Conservation (phyloP, 192 early-diverging fungal genomes). For the Coemansia sp. region DNA sequence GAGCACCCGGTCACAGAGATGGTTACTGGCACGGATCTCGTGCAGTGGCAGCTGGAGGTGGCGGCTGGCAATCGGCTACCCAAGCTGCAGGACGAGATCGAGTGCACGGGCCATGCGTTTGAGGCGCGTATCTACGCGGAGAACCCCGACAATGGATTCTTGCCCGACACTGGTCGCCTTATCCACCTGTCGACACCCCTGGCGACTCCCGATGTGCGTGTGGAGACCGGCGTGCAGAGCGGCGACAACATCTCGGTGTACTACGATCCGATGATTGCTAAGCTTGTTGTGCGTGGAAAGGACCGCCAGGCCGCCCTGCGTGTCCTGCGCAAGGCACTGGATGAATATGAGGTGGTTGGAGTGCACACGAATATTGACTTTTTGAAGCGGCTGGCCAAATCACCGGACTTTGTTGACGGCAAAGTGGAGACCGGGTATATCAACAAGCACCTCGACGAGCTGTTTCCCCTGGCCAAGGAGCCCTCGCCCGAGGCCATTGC, state of each 20-base stretch:
- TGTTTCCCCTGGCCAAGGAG: slow-evolving; percentile 55
- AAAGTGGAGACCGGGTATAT: slow-evolving; percentile 85
- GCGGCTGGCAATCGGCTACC: slow-evolving; percentile 75
- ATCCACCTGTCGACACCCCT: slow-evolving; percentile 75
- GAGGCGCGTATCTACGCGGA: slow-evolving; percentile 99
- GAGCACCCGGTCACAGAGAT: slow-evolving; percentile 81
- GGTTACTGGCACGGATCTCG: slow-evolving; percentile 83
- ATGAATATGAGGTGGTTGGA: slow-evolving; percentile 87
- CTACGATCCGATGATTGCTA: slow-evolving; percentile 96
- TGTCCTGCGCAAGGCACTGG: slow-evolving; percentile 80
- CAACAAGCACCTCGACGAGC: slow-evolving; percentile 60
- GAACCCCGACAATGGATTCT: slow-evolving; percentile 81
- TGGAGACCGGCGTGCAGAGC: slow-evolving; percentile 88
- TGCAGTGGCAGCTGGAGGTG: slow-evolving; percentile 92
- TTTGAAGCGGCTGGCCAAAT: slow-evolving; percentile 76
- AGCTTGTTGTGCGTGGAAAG: slow-evolving; percentile 77
- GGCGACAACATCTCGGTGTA: slow-evolving; percentile 88
- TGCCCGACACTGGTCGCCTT: slow-evolving; percentile 89
- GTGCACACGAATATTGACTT: slow-evolving; percentile 94
- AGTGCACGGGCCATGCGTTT: slow-evolving; percentile 81
- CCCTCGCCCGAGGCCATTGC: slow-evolving; percentile 44
- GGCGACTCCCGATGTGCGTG: slow-evolving; percentile 61
- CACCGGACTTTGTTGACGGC: slow-evolving; percentile 69
- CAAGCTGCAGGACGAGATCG: slow-evolving; percentile 64
- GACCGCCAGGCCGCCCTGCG: slow-evolving; percentile 72